Evolutionary conservation across 805 yeast species (phyloP), one percentile per base, ranked within the genome.

Genomic region (Nakazawaea peltata): DNA sequence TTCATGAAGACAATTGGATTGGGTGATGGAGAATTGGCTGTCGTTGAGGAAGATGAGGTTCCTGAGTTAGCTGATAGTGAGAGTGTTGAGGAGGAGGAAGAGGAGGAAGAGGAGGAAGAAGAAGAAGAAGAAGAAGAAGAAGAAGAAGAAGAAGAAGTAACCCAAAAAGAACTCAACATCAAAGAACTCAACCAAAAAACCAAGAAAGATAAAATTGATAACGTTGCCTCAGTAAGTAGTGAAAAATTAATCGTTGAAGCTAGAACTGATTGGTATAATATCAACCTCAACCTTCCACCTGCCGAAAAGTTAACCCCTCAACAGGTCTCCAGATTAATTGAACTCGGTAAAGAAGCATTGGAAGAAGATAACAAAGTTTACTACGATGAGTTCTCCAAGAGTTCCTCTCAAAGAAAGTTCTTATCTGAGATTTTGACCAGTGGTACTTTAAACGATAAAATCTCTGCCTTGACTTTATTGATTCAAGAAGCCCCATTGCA

Each of bases 401-500:
- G 79, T 37, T 76, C 81, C 26, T 82, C 94, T 5, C 96, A 83
- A 63, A 78, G 75, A 53, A 81, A 84, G 67, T 90, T 90, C 56
- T 74, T 86, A 67, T 72, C 90, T 1, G 94, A 90, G 58, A 81
- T 92, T 46, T 71, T 92, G 49, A 69, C 87, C 5, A 81, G 77
- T 45, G 98, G 98, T 83, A 92, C 98, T 0, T 68, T 90, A 48
- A 81, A 77, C 48, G 98, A 92, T 79, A 87, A 92, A 61, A 83
- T 92, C 37, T 84, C 95, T 32, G 96, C 98, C 0, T 69, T 92
- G 51, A 90, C 98, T 1, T 73, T 92, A 53, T 66, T 92, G 53
- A 74, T 88, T 32, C 97, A 92, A 54, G 97, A 92, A 61, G 88
- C 97, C 2, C 98, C 98, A 5, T 54, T 87, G 36, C 97, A 92